phyloP scores from a whole-genome alignment of 768 basidiomycete genomes.

The Pleurotus eryngii region DNA sequence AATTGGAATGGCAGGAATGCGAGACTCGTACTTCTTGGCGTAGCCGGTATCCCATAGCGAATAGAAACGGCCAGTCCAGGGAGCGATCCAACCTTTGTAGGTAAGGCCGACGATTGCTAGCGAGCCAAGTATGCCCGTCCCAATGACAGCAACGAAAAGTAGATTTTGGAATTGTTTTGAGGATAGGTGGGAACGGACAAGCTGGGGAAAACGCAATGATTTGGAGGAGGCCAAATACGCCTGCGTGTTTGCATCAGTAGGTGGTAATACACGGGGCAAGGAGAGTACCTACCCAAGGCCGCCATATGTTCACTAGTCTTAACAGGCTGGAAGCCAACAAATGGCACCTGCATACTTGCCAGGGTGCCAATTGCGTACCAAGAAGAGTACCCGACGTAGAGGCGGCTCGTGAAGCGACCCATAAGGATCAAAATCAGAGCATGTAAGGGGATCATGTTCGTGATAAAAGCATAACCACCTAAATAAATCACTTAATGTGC shows the following conservation, averaged over 20 bases:
- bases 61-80: slow-evolving; percentile 99
- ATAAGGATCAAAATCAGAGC: slow-evolving; percentile 92
- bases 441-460: slow-evolving; percentile 99
- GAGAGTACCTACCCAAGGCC: slow-evolving; percentile 67
- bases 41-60: slow-evolving; percentile 99
- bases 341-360: slow-evolving; percentile 98
- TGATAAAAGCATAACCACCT: slow-evolving; percentile 99
- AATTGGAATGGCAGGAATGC: slow-evolving; percentile 2
- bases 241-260: slow-evolving; percentile 33
- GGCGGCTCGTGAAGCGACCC: slow-evolving; percentile 89
- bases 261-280: background rate
- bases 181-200: slow-evolving; percentile 85
- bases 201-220: slow-evolving; percentile 92
- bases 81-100: slow-evolving; percentile 92
- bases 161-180: slow-evolving; percentile 90
- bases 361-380: slow-evolving; percentile 99
- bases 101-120: slow-evolving; percentile 77
- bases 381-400: slow-evolving; percentile 93
- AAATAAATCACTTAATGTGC: background rate
- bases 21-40: slow-evolving; percentile 78
- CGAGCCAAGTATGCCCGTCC: slow-evolving; percentile 68
- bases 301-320: slow-evolving; percentile 98
- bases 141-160: slow-evolving; percentile 65
- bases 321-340: slow-evolving; percentile 99
- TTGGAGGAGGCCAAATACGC: slow-evolving; percentile 94